These are phyloP conservation scores for Podaxis sp. DNA, from an alignment of 768 basidiomycete genomes.

Conservation along the genomic window DNA sequence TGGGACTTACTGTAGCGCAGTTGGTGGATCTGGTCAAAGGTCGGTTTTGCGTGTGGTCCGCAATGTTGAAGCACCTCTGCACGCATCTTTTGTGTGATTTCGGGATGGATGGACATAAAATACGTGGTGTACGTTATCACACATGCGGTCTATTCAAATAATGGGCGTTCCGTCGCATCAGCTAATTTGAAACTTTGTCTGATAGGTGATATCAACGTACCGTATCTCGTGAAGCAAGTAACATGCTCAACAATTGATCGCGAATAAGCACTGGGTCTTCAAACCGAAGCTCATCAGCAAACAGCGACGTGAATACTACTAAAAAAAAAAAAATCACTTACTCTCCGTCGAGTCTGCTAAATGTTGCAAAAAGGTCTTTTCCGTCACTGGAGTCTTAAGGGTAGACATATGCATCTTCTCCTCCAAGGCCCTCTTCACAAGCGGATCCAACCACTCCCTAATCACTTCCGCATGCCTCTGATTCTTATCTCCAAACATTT, in stretches of 20 bases:
- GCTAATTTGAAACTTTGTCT: neutral
- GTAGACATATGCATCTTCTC: constrained; percentile 35
- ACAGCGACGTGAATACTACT: neutral
- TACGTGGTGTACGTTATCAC: constrained; percentile 68
- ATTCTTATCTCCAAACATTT: constrained; percentile 53
- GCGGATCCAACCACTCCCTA: constrained; percentile 58
- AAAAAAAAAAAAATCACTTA: constrained; percentile 20
- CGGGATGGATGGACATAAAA: constrained; percentile 61
- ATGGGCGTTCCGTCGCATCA: neutral
- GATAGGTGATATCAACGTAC: constrained; percentile 30
- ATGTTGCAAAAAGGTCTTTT: constrained; percentile 65
- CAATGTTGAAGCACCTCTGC: constrained; percentile 57
- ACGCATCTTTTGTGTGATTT: constrained; percentile 47
- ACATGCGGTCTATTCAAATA: constrained; percentile 51
- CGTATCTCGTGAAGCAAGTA: constrained; percentile 77
- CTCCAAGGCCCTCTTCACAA: constrained; percentile 50
- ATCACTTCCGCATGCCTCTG: constrained; percentile 44
- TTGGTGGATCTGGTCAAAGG: constrained; percentile 50
- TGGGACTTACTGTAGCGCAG: constrained; percentile 57
- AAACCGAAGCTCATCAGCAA: neutral
- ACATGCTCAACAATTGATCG: constrained; percentile 73
- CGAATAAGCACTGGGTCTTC: constrained; percentile 64
- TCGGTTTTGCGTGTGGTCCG: constrained; percentile 43
- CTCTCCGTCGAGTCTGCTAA: constrained; percentile 63
- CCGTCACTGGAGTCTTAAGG: constrained; percentile 34